Conservation (phyloP, 2,329 filamentous ascomycete species). For the Furcasterigmium sp. region DNA sequence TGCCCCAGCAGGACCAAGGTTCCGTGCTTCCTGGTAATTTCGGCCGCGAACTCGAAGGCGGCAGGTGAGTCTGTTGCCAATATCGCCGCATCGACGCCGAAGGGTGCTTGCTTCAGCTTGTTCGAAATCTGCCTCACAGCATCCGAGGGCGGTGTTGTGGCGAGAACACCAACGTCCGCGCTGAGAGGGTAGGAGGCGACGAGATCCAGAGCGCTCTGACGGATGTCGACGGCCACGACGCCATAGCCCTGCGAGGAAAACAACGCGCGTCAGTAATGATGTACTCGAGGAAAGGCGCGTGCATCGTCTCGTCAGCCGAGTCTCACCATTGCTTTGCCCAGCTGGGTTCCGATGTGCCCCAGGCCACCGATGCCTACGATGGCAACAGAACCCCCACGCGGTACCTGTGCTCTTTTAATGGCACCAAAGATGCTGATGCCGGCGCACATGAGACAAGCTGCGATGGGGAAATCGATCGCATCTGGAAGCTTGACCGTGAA, state of each 20-base stretch:
- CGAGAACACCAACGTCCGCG: conserved; percentile 16
- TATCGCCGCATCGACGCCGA: conserved; percentile 10
- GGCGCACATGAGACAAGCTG: conserved; percentile 10
- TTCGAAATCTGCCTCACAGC: conserved; percentile 6
- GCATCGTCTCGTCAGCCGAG: too few species aligned
- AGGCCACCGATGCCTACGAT: conserved; percentile 10
- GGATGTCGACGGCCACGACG: conserved; percentile 8
- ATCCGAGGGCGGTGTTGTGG: conserved; percentile 16
- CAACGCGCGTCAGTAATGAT: too few species aligned
- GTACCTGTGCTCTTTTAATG: conserved; percentile 7
- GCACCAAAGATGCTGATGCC: conserved; percentile 10
- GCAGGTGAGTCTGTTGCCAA: conserved; percentile 11
- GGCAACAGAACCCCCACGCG: conserved; percentile 6
- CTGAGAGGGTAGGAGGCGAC: conserved; percentile 5
- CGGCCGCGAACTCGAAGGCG: conserved; percentile 8
- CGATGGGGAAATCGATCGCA: conserved; percentile 3
- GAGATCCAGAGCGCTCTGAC: conserved; percentile 7
- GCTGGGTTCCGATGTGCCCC: conserved; percentile 9
- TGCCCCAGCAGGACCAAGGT: conserved; percentile 10
- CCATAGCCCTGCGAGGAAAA: conserved; percentile 10
- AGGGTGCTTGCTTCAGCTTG: conserved; percentile 2
- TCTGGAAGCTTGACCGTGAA: conserved; percentile 9
- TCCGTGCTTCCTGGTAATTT: conserved; percentile 10
- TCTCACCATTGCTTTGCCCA: conserved; percentile 10
- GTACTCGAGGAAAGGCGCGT: too few species aligned